A percentile compares a stretch with the other conserved stretches of the same genome.
These are phyloP conservation scores for Dicorynia guianensis DNA, from an alignment of 306 rosid genomes.

Conservation along the genomic window DNA sequence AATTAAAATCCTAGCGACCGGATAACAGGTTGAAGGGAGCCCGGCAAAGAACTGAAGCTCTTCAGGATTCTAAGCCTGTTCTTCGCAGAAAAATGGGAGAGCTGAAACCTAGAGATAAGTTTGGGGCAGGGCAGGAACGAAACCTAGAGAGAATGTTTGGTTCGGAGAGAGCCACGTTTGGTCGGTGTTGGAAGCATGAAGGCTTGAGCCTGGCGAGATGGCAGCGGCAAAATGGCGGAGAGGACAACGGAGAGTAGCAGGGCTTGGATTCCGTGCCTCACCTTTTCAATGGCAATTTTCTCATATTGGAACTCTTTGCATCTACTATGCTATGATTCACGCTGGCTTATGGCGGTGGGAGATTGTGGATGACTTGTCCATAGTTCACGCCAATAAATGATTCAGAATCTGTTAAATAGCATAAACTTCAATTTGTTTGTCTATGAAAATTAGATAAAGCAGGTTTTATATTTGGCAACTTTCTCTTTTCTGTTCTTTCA, in stretches of 20 bases:
- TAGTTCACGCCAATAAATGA: slow-evolving; percentile 89
- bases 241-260: slow-evolving; percentile 4
- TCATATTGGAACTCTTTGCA: background rate
- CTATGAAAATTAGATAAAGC: background rate
- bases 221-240: slow-evolving; percentile 17
- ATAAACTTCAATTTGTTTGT: background rate
- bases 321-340: slow-evolving; percentile 50
- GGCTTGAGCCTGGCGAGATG: slow-evolving; percentile 59
- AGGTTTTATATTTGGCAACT: background rate
- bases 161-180: slow-evolving; percentile 65
- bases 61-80: too few species aligned
- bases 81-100: too few species aligned
- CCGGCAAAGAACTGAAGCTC: too few species aligned
- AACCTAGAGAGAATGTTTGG: slow-evolving; percentile 58
- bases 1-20: too few species aligned
- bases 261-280: slow-evolving; percentile 13
- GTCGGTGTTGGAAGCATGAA: slow-evolving; percentile 52
- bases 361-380: slow-evolving; percentile 91
- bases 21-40: too few species aligned
- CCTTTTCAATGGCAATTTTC: background rate
- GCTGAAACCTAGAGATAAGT: too few species aligned
- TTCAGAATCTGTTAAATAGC: slow-evolving; percentile 62
- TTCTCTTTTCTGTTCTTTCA: background rate
- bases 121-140: slow-evolving; percentile 51
- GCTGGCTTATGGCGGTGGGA: slow-evolving; percentile 83